phyloP scores from a whole-genome alignment of 108 stramenopile species.

The Cyclostephanos tholiformis region DNA sequence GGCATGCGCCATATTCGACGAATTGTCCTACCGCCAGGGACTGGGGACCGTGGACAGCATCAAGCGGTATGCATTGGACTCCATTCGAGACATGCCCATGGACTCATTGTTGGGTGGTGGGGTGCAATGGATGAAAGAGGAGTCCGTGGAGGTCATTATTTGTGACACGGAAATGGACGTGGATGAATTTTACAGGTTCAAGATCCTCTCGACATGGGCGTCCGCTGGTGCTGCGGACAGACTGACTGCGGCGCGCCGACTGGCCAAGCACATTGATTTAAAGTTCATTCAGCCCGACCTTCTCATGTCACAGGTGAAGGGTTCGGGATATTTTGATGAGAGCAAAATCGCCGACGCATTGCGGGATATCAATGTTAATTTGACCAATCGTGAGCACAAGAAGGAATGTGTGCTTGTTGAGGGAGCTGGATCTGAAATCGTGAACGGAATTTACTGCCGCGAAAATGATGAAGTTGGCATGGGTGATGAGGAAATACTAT shows the following conservation, averaged over 20 bases:
- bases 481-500: conserved; percentile 43
- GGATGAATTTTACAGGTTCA: conserved; percentile 67
- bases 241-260: conserved; percentile 21
- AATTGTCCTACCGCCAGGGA: conserved; percentile 54
- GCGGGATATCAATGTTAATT: conserved; percentile 42
- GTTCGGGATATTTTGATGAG: conserved; percentile 51
- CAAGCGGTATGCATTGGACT: conserved; percentile 50
- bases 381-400: conserved; percentile 48
- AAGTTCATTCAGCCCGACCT: conserved; percentile 60
- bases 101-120: conserved; percentile 54
- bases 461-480: conserved; percentile 47
- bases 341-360: conserved; percentile 48
- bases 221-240: conserved; percentile 23
- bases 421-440: conserved; percentile 49
- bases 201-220: conserved; percentile 62
- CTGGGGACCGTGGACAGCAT: conserved; percentile 32
- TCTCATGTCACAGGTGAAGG: conserved; percentile 46
- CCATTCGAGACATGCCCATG: conserved; percentile 50
- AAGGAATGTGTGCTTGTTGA: conserved; percentile 70
- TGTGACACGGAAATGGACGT: conserved; percentile 58
- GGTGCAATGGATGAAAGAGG: conserved; percentile 55
- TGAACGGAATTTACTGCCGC: conserved; percentile 63
- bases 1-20: conserved; percentile 72
- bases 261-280: conserved; percentile 44
- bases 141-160: conserved; percentile 46